phyloP scores from a whole-genome alignment of 2,329 filamentous ascomycete species.

The Microascus cirrosus region DNA sequence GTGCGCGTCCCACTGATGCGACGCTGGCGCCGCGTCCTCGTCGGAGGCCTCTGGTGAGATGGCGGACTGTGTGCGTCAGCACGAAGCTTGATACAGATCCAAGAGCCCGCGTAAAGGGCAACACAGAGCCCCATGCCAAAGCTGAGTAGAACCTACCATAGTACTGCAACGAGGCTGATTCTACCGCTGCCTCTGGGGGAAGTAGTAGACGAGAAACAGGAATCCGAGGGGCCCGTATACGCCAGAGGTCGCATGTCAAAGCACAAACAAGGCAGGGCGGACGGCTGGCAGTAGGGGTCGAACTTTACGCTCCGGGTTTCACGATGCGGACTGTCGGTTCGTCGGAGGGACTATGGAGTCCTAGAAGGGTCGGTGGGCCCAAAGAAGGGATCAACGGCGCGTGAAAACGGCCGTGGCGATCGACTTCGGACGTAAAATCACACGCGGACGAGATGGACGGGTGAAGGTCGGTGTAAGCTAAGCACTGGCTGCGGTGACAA shows the following conservation, averaged over 20 bases:
- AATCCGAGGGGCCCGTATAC: neutral
- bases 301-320: neutral
- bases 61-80: neutral
- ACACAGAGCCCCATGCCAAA: neutral
- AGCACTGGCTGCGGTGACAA: neutral
- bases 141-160: neutral
- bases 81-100: neutral
- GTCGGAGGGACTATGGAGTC: neutral
- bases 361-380: neutral
- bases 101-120: neutral
- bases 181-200: neutral
- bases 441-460: neutral
- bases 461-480: neutral
- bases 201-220: neutral
- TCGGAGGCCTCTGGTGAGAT: slow-evolving; percentile 3
- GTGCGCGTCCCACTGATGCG: neutral
- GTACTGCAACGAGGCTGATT: neutral
- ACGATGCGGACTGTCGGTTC: neutral
- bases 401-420: neutral
- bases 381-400: neutral
- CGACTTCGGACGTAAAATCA: neutral
- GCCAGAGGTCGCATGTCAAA: neutral
- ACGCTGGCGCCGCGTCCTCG: neutral
- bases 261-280: neutral
- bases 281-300: neutral